These are phyloP conservation scores for Ceratocystis albifundus DNA, from an alignment of 2,329 filamentous ascomycete genomes.

Conservation along the genomic window DNA sequence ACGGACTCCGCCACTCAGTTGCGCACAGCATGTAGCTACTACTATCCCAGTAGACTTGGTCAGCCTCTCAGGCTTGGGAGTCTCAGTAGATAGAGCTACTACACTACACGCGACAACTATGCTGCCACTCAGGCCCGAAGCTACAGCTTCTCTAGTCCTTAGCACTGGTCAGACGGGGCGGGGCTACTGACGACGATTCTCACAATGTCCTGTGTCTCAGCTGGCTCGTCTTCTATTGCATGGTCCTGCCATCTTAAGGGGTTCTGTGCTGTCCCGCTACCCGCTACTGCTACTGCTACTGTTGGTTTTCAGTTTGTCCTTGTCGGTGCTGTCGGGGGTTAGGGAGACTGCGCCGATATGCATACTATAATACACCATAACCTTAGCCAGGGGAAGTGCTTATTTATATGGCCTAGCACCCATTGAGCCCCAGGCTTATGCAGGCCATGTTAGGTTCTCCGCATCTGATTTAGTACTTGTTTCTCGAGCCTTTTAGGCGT, in stretches of 20 bases:
- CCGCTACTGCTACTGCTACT: too few relatives aligned
- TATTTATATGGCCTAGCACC: background rate
- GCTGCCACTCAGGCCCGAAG: too few relatives aligned
- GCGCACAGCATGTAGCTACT: too few relatives aligned
- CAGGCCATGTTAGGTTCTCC: background rate
- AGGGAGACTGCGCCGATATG: background rate
- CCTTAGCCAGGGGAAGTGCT: background rate
- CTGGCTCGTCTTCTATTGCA: background rate
- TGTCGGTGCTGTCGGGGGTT: background rate
- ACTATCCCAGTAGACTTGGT: too few relatives aligned
- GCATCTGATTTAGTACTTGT: background rate
- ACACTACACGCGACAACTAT: too few relatives aligned
- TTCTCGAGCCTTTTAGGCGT: background rate
- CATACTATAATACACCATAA: background rate
- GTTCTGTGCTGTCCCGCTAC: background rate
- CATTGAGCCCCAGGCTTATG: background rate
- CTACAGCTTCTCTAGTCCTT: too few relatives aligned
- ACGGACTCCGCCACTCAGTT: too few relatives aligned
- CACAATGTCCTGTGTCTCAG: background rate
- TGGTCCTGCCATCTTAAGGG: background rate
- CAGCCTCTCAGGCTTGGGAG: too few relatives aligned
- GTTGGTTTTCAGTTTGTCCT: background rate
- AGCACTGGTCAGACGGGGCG: too few relatives aligned
- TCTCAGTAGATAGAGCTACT: too few relatives aligned
- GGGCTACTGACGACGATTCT: background rate